Percentiles rank a stretch among this genome's conserved stretches.
phyloP scores from a whole-genome alignment of 371 early-diverging fungal genomes.

The Zychaea mexicana region DNA sequence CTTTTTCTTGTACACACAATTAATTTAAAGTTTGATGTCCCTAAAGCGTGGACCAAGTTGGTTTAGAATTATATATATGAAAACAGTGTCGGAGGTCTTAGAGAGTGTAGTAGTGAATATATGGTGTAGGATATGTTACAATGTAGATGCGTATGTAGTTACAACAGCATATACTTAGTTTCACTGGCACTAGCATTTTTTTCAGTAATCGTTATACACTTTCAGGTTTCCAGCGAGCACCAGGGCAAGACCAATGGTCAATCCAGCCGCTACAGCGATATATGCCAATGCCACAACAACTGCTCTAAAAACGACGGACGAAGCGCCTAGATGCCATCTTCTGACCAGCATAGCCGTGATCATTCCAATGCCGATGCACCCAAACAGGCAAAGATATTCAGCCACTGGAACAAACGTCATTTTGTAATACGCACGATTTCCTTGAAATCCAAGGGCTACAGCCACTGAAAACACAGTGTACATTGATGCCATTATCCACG shows the following conservation, averaged over 20 bases:
- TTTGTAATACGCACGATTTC: slow-evolving; percentile 33
- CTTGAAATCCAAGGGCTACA: slow-evolving; percentile 27
- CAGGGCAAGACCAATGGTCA: slow-evolving; percentile 31
- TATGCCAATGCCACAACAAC: slow-evolving; percentile 7
- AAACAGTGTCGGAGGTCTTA: too few species aligned
- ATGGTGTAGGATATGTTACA: too few species aligned
- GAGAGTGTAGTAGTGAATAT: too few species aligned
- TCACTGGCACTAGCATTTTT: too few species aligned
- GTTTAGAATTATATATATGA: background rate
- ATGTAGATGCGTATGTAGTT: too few species aligned
- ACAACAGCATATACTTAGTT: too few species aligned
- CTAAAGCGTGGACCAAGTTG: background rate
- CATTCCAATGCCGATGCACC: slow-evolving; percentile 25
- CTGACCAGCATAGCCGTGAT: background rate
- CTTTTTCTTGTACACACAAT: too few species aligned
- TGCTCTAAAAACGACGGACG: background rate
- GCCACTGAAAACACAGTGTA: slow-evolving; percentile 20
- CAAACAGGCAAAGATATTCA: slow-evolving; percentile 30
- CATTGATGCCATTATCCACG: slow-evolving; percentile 7
- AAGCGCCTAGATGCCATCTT: background rate
- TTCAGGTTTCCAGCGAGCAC: slow-evolving; percentile 30
- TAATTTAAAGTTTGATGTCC: too few species aligned
- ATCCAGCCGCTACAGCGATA: slow-evolving; percentile 4
- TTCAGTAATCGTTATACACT: slow-evolving; percentile 42
- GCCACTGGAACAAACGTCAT: slow-evolving; percentile 44